phyloP scores from a whole-genome alignment of 805 yeast species.

The Yarrowia sp. region DNA sequence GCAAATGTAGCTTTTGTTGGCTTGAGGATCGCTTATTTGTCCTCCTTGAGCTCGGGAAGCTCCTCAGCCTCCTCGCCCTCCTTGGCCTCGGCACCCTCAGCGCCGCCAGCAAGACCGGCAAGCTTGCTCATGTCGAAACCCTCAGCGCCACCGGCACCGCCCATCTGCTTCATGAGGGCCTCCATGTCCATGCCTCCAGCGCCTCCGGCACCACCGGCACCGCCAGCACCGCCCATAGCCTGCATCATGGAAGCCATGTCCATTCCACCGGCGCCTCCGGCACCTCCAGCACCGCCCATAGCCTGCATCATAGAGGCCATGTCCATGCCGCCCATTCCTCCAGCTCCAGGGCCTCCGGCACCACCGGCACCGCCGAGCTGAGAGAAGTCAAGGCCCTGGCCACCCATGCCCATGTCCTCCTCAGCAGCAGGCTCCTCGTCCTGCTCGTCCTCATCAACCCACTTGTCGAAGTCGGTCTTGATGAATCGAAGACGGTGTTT shows the following conservation, averaged over 20 bases:
- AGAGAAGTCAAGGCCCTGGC: constrained; percentile 41
- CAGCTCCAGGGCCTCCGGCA: constrained; percentile 31
- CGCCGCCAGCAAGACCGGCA: constrained; percentile 29
- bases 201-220: constrained; percentile 33
- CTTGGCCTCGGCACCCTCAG: constrained; percentile 7
- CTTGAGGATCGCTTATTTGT: constrained; percentile 4
- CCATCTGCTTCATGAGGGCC: constrained; percentile 24
- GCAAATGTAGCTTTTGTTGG: constrained; percentile 1
- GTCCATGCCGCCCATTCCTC: constrained; percentile 30
- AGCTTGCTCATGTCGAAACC: constrained; percentile 35
- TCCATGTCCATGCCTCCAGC: constrained; percentile 28
- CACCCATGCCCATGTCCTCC: constrained; percentile 38
- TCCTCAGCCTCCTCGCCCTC: constrained; percentile 24
- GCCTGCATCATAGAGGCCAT: constrained; percentile 27
- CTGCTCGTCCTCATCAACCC: constrained; percentile 99
- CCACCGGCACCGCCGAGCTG: constrained; percentile 44
- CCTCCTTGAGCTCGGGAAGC: constrained; percentile 25
- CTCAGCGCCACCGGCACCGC: constrained; percentile 34
- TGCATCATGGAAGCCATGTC: constrained; percentile 25
- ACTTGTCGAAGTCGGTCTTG: constrained; percentile 92
- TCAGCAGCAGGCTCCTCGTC: constrained; percentile 57
- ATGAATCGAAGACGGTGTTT: constrained; percentile 74
- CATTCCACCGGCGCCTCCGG: constrained; percentile 31
- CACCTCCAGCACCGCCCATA: constrained; percentile 31
- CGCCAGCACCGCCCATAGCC: constrained; percentile 31